These are phyloP conservation scores for Handroanthus guayacan DNA, from an alignment of 257 asterid species.

Conservation along the genomic window DNA sequence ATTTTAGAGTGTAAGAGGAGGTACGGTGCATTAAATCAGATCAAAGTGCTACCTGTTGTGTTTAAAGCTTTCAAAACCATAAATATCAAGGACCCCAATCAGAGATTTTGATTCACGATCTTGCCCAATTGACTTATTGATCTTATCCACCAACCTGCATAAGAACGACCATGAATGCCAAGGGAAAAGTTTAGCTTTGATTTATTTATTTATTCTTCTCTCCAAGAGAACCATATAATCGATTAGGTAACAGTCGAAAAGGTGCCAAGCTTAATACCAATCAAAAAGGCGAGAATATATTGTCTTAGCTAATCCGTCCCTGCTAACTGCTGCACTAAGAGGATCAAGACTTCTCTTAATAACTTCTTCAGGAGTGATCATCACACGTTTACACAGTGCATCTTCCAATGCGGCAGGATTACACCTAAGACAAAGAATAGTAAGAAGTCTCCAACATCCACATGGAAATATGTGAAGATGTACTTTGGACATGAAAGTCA, in stretches of 20 bases:
- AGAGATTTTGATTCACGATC: slow-evolving; percentile 73
- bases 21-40: slow-evolving; percentile 29
- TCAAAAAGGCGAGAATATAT: slow-evolving; percentile 91
- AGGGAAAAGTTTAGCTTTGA: slow-evolving; percentile 25
- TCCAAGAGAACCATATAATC: slow-evolving; percentile 15
- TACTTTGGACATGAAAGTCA: slow-evolving; percentile 39
- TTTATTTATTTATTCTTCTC: neutral
- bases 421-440: slow-evolving; percentile 65
- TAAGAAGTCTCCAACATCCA: slow-evolving; percentile 40
- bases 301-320: slow-evolving; percentile 97
- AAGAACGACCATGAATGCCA: slow-evolving; percentile 29
- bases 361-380: slow-evolving; percentile 98
- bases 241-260: slow-evolving; percentile 25
- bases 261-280: slow-evolving; percentile 60
- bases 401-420: slow-evolving; percentile 86
- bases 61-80: slow-evolving; percentile 98
- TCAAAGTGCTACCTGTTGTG: slow-evolving; percentile 71
- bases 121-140: slow-evolving; percentile 92
- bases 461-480: slow-evolving; percentile 42
- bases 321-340: slow-evolving; percentile 84
- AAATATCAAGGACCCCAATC: slow-evolving; percentile 95
- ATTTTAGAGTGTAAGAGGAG: slow-evolving; percentile 29
- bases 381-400: slow-evolving; percentile 96
- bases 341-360: slow-evolving; percentile 98
- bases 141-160: slow-evolving; percentile 94